Evolutionary conservation across 1,284 basidiomycete species (phyloP).

Genomic region (Leccinum colubrinum): DNA sequence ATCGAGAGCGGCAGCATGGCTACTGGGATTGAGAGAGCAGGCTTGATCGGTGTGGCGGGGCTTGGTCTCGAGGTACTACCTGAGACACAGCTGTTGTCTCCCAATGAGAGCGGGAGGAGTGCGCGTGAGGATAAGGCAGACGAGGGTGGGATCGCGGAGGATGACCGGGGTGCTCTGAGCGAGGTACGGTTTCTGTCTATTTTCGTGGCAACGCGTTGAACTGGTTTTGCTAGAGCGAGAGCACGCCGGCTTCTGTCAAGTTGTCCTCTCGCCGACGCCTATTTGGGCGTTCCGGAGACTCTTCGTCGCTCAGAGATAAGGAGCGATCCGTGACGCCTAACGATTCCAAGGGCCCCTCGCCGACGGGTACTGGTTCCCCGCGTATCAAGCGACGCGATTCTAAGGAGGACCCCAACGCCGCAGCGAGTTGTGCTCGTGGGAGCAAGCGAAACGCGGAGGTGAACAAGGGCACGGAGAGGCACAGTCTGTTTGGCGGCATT

Average conservation of each 20-base stretch:
- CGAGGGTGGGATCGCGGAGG: constrained; percentile 11
- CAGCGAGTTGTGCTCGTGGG: constrained; percentile 39
- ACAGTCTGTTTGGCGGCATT: constrained; percentile 55
- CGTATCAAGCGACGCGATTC: constrained; percentile 22
- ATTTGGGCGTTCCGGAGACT: constrained; percentile 60
- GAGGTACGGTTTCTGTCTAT: too few species aligned
- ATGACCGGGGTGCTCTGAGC: too few species aligned
- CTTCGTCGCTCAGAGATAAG: constrained; percentile 38
- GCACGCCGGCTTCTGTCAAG: constrained; percentile 30
- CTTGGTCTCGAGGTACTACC: constrained; percentile 29
- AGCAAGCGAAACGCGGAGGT: constrained; percentile 51
- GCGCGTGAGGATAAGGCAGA: constrained; percentile 21
- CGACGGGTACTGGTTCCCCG: constrained; percentile 17
- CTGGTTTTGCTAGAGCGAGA: too few species aligned
- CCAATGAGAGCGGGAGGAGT: too few species aligned
- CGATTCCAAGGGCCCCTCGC: constrained; percentile 26
- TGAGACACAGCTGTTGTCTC: constrained; percentile 22
- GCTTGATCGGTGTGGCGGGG: constrained; percentile 21
- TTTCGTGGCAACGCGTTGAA: too few species aligned
- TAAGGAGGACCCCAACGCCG: constrained; percentile 17
- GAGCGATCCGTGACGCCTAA: constrained; percentile 23
- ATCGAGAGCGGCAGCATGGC: constrained; percentile 12
- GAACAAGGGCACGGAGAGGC: constrained; percentile 53
- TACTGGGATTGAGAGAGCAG: constrained; percentile 14
- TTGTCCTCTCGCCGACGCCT: constrained; percentile 43